Evolutionary conservation across 495 filamentous ascomycete genomes (phyloP).

Genomic region (Hypoxylon fragiforme): DNA sequence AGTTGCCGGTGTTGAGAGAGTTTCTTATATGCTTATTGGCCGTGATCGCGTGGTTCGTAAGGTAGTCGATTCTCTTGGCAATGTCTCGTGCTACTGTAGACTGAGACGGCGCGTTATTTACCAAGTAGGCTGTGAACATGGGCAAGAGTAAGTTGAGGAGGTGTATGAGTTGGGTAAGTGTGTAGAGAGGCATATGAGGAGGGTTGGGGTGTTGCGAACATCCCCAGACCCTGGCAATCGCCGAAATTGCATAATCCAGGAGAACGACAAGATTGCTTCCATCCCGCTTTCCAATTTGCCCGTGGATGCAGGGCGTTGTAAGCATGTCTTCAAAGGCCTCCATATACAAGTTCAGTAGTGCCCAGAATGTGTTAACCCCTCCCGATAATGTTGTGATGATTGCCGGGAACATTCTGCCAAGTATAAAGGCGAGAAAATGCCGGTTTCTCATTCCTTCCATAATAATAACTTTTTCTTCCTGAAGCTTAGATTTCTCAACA

Average conservation of each 20-base stretch:
- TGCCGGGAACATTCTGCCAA: conserved; percentile 49
- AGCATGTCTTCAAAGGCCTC: conserved; percentile 36
- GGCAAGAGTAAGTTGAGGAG: conserved; percentile 34
- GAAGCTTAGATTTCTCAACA: conserved; percentile 44
- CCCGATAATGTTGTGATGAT: conserved; percentile 37
- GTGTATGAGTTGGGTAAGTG: conserved; percentile 16
- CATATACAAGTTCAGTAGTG: conserved; percentile 46
- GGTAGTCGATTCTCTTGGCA: conserved; percentile 1
- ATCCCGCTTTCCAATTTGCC: too few species aligned
- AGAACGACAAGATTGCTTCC: background rate
- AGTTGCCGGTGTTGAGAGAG: too few species aligned
- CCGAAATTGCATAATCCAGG: too few species aligned
- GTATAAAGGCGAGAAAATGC: conserved; percentile 47
- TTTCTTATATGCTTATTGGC: background rate
- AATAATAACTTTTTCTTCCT: conserved; percentile 45
- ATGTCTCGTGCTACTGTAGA: conserved; percentile 15
- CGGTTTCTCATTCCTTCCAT: conserved; percentile 44
- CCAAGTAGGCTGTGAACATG: conserved; percentile 29
- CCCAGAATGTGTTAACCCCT: conserved; percentile 34
- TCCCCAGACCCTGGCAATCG: too few species aligned
- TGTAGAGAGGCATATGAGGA: too few species aligned
- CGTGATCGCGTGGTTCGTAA: conserved; percentile 25
- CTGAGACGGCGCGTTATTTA: conserved; percentile 28
- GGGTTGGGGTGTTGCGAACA: too few species aligned
- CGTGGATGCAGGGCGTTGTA: conserved; percentile 29